Evolutionary conservation across 2,329 filamentous ascomycete species (phyloP).

Genomic region (Ascochyta clinopodiicola): DNA sequence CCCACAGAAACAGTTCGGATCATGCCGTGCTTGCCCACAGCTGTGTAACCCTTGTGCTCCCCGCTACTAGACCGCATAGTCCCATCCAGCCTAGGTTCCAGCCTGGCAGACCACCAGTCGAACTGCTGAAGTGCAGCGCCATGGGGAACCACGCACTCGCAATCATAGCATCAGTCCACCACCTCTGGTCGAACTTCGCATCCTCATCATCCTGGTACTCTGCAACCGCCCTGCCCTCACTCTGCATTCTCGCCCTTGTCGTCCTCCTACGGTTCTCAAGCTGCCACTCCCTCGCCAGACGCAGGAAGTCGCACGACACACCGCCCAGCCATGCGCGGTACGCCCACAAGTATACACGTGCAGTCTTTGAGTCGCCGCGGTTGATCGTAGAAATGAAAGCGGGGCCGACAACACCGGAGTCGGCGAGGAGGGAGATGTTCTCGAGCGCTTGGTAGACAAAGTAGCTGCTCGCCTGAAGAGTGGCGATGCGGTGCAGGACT

Average conservation of each 20-base stretch:
- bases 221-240: conserved; percentile 35
- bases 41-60: conserved; percentile 38
- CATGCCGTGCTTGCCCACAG: conserved; percentile 35
- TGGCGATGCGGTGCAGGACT: conserved; percentile 51
- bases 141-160: conserved; percentile 54
- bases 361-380: conserved; percentile 43
- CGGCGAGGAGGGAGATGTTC: conserved; percentile 53
- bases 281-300: conserved; percentile 52
- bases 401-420: conserved; percentile 49
- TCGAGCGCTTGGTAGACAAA: conserved; percentile 53
- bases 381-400: conserved; percentile 46
- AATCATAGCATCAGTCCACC: conserved; percentile 53
- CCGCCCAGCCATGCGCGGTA: conserved; percentile 54
- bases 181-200: conserved; percentile 45
- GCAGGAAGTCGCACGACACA: conserved; percentile 53
- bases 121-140: conserved; percentile 51
- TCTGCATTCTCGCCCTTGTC: conserved; percentile 35
- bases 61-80: conserved; percentile 50
- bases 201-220: conserved; percentile 49
- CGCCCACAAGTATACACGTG: conserved; percentile 49
- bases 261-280: conserved; percentile 46
- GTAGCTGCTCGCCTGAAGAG: conserved; percentile 52
- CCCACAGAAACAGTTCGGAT: neutral
- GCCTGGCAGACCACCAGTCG: conserved; percentile 49
- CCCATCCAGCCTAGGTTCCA: conserved; percentile 56